phyloP scores from a whole-genome alignment of 495 filamentous ascomycete species.

The Ascobolus immersus region DNA sequence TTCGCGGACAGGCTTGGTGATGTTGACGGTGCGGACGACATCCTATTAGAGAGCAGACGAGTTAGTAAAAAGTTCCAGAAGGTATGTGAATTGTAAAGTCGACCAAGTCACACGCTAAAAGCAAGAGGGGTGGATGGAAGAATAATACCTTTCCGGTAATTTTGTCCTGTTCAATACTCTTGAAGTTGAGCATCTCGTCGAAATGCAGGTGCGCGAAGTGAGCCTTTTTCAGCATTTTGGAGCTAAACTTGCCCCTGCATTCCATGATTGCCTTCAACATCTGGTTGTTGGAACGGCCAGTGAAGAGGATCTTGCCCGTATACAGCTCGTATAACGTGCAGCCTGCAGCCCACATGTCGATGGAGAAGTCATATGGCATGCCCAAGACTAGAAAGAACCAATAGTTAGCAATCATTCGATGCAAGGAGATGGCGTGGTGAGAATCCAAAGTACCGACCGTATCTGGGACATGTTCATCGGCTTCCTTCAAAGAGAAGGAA shows the following conservation, averaged over 20 bases:
- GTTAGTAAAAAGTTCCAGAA: conserved; percentile 6
- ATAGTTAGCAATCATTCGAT: conserved; percentile 1
- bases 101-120: conserved; percentile 6
- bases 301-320: conserved; percentile 92
- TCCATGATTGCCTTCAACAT: conserved; percentile 94
- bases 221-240: conserved; percentile 60
- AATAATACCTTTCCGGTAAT: conserved; percentile 43
- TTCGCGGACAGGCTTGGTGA: conserved; percentile 60
- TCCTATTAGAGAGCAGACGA: conserved; percentile 20
- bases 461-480: too few relatives aligned
- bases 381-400: conserved; percentile 33
- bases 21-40: conserved; percentile 38
- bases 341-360: conserved; percentile 93
- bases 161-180: conserved; percentile 64
- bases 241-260: conserved; percentile 73
- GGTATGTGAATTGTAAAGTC: not conserved
- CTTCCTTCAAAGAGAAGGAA: too few relatives aligned
- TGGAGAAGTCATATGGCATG: conserved; percentile 77
- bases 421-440: not conserved
- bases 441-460: too few relatives aligned
- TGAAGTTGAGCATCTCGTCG: conserved; percentile 65
- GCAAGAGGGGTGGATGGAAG: conserved; percentile 3
- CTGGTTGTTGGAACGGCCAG: conserved; percentile 84
- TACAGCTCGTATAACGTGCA: conserved; percentile 93
- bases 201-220: conserved; percentile 53